These are phyloP conservation scores for Stachybotrys chlorohalonatus DNA, from an alignment of 2,329 filamentous ascomycete genomes.

Conservation along the genomic window DNA sequence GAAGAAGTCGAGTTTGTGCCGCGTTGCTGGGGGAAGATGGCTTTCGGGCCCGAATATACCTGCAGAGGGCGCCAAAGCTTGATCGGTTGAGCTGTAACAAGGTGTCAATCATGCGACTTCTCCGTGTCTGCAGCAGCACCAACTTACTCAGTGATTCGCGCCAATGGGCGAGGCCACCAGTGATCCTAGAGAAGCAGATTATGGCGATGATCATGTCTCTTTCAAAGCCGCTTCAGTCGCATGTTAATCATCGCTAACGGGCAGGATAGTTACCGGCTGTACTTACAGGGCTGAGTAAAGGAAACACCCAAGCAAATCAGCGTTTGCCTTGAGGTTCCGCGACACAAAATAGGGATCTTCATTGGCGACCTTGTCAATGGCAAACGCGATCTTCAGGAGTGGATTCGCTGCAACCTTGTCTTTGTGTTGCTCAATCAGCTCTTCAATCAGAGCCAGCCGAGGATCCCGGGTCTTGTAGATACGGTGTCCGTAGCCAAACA, in stretches of 20 bases:
- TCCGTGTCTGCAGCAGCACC: background rate
- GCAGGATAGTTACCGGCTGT: background rate
- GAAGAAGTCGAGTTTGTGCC: background rate
- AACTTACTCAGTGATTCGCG: conserved; percentile 10
- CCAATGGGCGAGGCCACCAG: conserved; percentile 20
- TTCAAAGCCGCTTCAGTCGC: background rate
- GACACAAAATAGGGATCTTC: conserved; percentile 25
- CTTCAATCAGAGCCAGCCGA: conserved; percentile 18
- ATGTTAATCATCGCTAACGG: background rate
- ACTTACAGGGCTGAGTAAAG: conserved; percentile 29
- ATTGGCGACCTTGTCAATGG: conserved; percentile 25
- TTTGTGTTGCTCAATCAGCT: conserved; percentile 12
- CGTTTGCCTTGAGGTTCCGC: conserved; percentile 29
- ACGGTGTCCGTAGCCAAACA: conserved; percentile 34
- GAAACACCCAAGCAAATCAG: conserved; percentile 34
- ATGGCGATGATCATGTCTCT: conserved; percentile 12
- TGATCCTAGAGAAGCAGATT: conserved; percentile 13
- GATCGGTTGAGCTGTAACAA: conserved; percentile 8
- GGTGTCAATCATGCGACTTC: conserved; percentile 8
- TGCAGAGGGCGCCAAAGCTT: conserved; percentile 18
- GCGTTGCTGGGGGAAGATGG: background rate
- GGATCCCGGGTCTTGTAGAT: conserved; percentile 27
- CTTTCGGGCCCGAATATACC: conserved; percentile 7
- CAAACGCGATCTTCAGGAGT: conserved; percentile 24
- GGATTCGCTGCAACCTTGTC: conserved; percentile 15